A percentile compares a stretch with the other conserved stretches of the same genome.
These are phyloP conservation scores for Corylus avellana DNA, from an alignment of 306 rosid genomes.

Conservation along the genomic window DNA sequence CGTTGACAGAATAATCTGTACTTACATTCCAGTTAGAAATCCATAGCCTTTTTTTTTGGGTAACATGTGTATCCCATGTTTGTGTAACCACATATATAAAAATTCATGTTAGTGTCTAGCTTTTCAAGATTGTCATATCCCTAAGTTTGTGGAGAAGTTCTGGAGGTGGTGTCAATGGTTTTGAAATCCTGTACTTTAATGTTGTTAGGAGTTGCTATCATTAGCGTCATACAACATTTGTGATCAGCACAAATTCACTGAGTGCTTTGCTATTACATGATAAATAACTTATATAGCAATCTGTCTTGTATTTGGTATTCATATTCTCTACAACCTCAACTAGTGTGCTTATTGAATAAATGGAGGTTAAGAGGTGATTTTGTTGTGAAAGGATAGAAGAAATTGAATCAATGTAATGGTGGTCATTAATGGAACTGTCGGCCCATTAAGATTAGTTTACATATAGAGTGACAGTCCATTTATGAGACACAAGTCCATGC, in stretches of 20 bases:
- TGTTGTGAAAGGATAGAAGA: background rate
- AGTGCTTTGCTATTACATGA: background rate
- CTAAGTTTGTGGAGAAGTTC: background rate
- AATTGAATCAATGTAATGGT: background rate
- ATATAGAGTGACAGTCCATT: background rate
- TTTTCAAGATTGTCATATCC: background rate
- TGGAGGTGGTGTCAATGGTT: background rate
- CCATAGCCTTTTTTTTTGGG: background rate
- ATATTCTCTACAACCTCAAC: background rate
- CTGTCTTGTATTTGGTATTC: background rate
- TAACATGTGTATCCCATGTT: background rate
- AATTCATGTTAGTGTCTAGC: background rate
- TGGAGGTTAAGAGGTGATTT: conserved; percentile 2
- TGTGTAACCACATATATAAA: background rate
- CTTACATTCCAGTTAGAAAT: background rate
- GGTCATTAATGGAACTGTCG: background rate
- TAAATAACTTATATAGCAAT: background rate
- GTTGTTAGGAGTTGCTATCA: background rate
- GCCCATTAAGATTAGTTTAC: background rate
- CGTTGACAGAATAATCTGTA: background rate
- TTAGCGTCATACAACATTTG: background rate
- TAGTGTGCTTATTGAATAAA: background rate
- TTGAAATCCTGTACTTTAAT: too few relatives aligned
- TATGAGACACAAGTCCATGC: background rate
- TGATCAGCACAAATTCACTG: background rate